Evolutionary conservation across 2,329 filamentous ascomycete genomes (phyloP), one percentile per base, ranked within the genome.

Genomic region (Diaporthe caulivora): DNA sequence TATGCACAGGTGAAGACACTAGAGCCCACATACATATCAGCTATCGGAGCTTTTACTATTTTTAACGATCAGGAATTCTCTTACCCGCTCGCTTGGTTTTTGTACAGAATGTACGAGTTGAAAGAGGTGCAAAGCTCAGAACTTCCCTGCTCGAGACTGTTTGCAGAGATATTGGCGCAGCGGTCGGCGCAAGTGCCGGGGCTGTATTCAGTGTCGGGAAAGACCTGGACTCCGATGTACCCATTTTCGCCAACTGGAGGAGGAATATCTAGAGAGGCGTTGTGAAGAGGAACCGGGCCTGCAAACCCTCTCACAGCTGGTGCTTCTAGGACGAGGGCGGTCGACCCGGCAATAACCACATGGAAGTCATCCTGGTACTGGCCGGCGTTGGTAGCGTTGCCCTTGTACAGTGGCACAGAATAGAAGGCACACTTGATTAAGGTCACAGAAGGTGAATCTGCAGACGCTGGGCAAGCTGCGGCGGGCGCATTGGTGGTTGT

Each of bases 151-250:
- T 73, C 73, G 8, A 73, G 72, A 55, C 79, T 79, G 73, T 81
- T 79, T 26, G 75, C 73, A 60, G 77, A 81, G 76, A 80, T 78
- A 17, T 78, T 76, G 8, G 68, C 65, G 70, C 81, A 82, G 10
- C 78, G 76, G 0, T 76, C 76, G 1, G 79, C 80, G 62, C 81
- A 82, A 10, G 80, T 77, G 21, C 69, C 74, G 13, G 78, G 76
- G 54, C 80, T 77, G 55, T 78, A 82, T 57, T 70, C 76, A 9
- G 76, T 75, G 44, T 74, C 77, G 26, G 75, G 78, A 76, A 82
- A 81, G 37, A 79, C 77, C 76, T 79, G 78, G 37, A 77, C 69
- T 17, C 80, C 76, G 70, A 82, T 79, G 71, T 78, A 82, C 21
- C 78, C 81, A 40, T 79, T 74, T 10, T 77, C 75, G 6, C 74